Percentiles rank a stretch among this genome's conserved stretches.
Evolutionary conservation across 768 basidiomycete species (phyloP).

Genomic region (Leccinum truebloodii): DNA sequence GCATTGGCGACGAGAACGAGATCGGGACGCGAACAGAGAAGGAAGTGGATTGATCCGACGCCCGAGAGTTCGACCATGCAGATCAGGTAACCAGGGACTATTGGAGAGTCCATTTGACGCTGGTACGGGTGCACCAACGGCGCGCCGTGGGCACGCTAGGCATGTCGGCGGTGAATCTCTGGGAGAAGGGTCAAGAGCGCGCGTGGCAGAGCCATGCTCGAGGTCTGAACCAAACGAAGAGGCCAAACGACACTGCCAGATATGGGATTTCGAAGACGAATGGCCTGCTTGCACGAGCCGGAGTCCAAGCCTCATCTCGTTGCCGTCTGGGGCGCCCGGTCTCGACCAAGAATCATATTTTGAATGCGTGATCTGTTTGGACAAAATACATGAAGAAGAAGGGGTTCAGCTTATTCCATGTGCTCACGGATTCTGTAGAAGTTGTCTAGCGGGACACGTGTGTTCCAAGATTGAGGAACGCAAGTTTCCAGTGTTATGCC

Average conservation of each 20-base stretch:
- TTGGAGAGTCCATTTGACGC: neutral
- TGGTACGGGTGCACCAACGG: neutral
- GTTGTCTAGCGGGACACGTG: constrained; percentile 48
- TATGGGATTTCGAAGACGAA: constrained; percentile 21
- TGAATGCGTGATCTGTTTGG: constrained; percentile 58
- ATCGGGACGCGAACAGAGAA: neutral
- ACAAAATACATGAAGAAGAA: constrained; percentile 41
- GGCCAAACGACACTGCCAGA: constrained; percentile 24
- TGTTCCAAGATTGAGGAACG: constrained; percentile 48
- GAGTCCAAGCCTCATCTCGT: constrained; percentile 3
- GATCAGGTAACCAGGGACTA: constrained; percentile 2
- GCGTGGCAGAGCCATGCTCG: neutral
- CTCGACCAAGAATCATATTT: constrained; percentile 30
- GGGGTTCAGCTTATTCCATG: constrained; percentile 45
- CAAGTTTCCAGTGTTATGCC: constrained; percentile 61
- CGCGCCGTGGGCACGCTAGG: neutral
- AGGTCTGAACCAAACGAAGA: constrained; percentile 19
- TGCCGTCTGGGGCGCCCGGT: constrained; percentile 2
- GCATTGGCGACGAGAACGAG: constrained; percentile 4
- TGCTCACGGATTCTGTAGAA: constrained; percentile 53
- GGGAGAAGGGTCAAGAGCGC: constrained; percentile 12
- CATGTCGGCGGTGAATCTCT: neutral
- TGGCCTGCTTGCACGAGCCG: neutral
- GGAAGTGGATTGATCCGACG: neutral
- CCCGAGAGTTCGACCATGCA: neutral